A percentile compares a stretch with the other conserved stretches of the same genome.
Conservation (phyloP, 2,329 filamentous ascomycete species). For the Colletotrichum trifolii region DNA sequence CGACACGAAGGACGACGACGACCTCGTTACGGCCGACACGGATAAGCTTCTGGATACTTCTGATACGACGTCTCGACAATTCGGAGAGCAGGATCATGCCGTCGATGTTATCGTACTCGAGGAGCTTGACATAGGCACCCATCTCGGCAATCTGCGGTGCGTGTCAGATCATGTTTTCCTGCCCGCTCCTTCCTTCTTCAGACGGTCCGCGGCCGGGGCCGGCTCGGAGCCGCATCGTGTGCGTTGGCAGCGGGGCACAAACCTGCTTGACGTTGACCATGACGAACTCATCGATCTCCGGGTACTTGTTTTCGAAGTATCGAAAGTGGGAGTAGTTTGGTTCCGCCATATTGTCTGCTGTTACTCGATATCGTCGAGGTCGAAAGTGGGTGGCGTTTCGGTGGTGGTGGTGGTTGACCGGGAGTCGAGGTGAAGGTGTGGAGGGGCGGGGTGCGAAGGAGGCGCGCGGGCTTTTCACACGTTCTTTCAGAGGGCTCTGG, state of each 20-base stretch:
- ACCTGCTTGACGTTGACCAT: slow-evolving; percentile 99
- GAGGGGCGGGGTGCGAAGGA: slow-evolving; percentile 45
- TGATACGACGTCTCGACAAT: slow-evolving; percentile 96
- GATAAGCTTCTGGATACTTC: slow-evolving; percentile 99
- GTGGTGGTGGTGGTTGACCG: slow-evolving; percentile 37
- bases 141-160: slow-evolving; percentile 89
- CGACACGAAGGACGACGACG: slow-evolving; percentile 96
- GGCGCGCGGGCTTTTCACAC: slow-evolving; percentile 38
- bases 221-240: slow-evolving; percentile 24
- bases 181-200: slow-evolving; percentile 3
- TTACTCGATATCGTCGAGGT: slow-evolving; percentile 44
- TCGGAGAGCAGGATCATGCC: slow-evolving; percentile 99
- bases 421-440: slow-evolving; percentile 34
- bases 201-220: slow-evolving; percentile 12
- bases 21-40: slow-evolving; percentile 98
- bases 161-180: slow-evolving; percentile 37
- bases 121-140: slow-evolving; percentile 99
- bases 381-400: slow-evolving; percentile 30
- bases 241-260: slow-evolving; percentile 44
- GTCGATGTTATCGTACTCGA: slow-evolving; percentile 99
- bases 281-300: slow-evolving; percentile 99
- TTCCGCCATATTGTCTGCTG: slow-evolving; percentile 82
- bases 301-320: slow-evolving; percentile 98
- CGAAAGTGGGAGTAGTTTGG: slow-evolving; percentile 79
- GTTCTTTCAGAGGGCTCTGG: slow-evolving; percentile 13